Base-by-base conservation (phyloP, 345 rosid genomes). In the Noccaea bulbosa region DNA sequence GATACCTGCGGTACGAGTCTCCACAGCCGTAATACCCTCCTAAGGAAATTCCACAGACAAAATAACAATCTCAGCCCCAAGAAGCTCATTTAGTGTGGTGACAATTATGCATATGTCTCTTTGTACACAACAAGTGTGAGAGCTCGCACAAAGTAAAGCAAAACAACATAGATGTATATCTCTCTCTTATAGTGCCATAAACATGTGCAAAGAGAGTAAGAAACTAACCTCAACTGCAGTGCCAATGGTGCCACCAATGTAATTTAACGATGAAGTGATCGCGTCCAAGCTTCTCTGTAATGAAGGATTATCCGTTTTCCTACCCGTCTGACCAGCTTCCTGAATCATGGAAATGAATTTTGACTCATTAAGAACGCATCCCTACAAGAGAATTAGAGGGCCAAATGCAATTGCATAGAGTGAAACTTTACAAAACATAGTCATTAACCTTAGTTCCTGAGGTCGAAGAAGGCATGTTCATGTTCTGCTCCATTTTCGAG, bases 11-110 rank as follows among this genome's bases (percentile, higher is more conserved):
- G 98, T 87, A 56, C 88, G 88, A 35, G 76, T 90, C 80, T 90
- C 96, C 85, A 88, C 93, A 56, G 87, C 78, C 6, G 81, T 83
- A 61, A 88, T 79, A 64, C 98, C 97, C 79, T 82, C 98, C 98
- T 93, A 83, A 58, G 0, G 5, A 73, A 83, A 57, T 50, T 5
- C 65, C 65, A 74, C 48, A 67, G 16, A 35, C 55, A 68, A 32
- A 3, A 73, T 56, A 57, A 70, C 16, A 56, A 47, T 9, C 49
- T 62, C 49, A 75, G 63, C 11, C 43, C 46, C 24, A 50, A 43
- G 16, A 40, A 11, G 11, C 56, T 59, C 20, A 49, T 0, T 51
- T 16, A 45, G 44, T 14, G 2, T 6, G 10, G 35, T 37, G 39
- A 53, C 63, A 63, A 53, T 4, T 44, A 71, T 10, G 17, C 47